Evolutionary conservation across 495 filamentous ascomycete species (phyloP), one percentile per base, ranked within the genome.

Genomic region (Hypoxylon crocopeplum): DNA sequence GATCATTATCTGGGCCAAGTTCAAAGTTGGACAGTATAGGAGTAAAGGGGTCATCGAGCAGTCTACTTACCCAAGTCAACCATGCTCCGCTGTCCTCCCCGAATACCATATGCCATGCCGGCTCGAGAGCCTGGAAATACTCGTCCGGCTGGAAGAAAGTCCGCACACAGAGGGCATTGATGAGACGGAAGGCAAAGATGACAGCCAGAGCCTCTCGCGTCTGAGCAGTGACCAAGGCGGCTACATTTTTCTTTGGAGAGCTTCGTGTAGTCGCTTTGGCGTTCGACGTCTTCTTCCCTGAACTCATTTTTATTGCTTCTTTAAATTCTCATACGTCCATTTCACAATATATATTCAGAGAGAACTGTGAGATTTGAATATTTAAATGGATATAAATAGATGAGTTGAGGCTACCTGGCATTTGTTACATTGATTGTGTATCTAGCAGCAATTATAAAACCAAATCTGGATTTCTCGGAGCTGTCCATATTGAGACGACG

Each of bases 111-210:
- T 87, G 80, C 93, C 93, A 98, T 58, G 94, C 94, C 30, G 94
- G 95, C 69, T 99, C 94, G 8, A 99, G 81, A 5, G 92, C 90
- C 68, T 99, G 94, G 62, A 92, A 99, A 78, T 90, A 98, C 71
- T 99, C 94, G 77, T 99, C 94, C n/a, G 94, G 94, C 72, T 99
- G 94, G 77, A 99, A 99, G 71, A 97, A 99, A n/a, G 94, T 98
- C 42, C 85, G 80, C 32, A 95, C 77, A 42, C 77, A 83, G 50
- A 97, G 77, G n/a, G 92, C 86, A 74, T 98, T 97, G 69, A 91
- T 67, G 44, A 96, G 81, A 48, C 94, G 91, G 41, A 97, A 81
- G 10, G 82, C 82, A 50, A 97, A 64, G 16, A 97, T 83, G 33
- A 85, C 77, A 33, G 83, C 74, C 44, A 90, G 77, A 49, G 87